Evolutionary conservation across 2,329 filamentous ascomycete genomes (phyloP), one percentile per base, ranked within the genome.

Genomic region (Claviceps sp.): DNA sequence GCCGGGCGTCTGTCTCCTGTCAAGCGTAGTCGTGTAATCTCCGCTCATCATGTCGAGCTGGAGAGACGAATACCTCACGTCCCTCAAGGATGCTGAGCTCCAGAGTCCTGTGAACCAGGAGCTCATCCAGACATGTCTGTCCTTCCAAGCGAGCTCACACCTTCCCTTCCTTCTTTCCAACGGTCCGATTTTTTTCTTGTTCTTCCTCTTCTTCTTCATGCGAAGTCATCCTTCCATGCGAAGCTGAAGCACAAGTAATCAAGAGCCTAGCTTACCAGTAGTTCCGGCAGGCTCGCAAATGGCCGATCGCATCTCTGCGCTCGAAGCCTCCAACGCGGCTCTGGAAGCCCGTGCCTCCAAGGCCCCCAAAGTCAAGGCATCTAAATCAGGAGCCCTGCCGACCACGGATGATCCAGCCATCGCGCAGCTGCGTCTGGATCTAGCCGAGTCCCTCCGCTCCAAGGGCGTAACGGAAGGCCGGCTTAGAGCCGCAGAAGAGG

Each of bases 21-120:
- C 44, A 34, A 34, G 6, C 26, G 22, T 39, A 23, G 45, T 42
- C 36, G 23, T 22, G n/a, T 26, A n/a, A 37, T 26, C 20, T 43
- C 42, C 45, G 42, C 36, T 23, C 58, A 63, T 36, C 53, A 78
- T 78, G 75, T 75, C 80, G 56, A 79, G 78, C 71, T 94, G 90
- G 86, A 79, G 83, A 62, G 82, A 86, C 58, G 86, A 94, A 61
- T 96, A 95, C 66, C 74, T 87, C 55, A 74, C 79, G 55, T 84
- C 85, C 57, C 75, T 97, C 57, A 77, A 81, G 59, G 82, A 85
- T 60, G 86, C 88, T 60, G 77, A 81, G 61, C 77, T 80, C 56
- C 85, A 88, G 53, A 75, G 71, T 57, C 73, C 75, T 5, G 71
- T 80, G 54, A 79, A 80, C 57, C 71, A 72, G 61, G 77, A 82